These are phyloP conservation scores for Cercophora scortea DNA, from an alignment of 495 filamentous ascomycete species.

Conservation along the genomic window DNA sequence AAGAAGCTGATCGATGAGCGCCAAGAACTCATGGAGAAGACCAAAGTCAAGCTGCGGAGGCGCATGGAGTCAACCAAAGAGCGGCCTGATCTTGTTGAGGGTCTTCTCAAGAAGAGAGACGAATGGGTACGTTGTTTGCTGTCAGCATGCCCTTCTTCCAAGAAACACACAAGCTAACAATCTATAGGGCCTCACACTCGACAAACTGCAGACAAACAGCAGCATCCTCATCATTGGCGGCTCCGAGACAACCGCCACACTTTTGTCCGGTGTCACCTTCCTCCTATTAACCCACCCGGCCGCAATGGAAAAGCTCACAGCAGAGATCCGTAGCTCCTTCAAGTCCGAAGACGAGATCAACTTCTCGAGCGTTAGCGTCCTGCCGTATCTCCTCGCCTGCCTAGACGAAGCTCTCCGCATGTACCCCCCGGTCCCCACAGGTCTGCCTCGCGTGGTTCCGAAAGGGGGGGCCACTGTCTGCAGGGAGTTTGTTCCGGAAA, in stretches of 20 bases:
- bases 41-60: conserved; percentile 30
- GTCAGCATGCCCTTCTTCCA: background rate
- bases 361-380: conserved; percentile 30
- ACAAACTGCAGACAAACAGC: conserved; percentile 33
- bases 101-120: conserved; percentile 38
- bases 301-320: conserved; percentile 32
- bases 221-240: conserved; percentile 43
- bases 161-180: background rate
- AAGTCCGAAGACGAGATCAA: conserved; percentile 44
- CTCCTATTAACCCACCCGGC: conserved; percentile 41
- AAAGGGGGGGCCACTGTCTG: conserved; percentile 38
- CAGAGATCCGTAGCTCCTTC: conserved; percentile 47
- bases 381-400: conserved; percentile 49
- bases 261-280: conserved; percentile 45
- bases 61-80: conserved; percentile 32
- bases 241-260: conserved; percentile 54
- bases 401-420: conserved; percentile 51
- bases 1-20: conserved; percentile 21
- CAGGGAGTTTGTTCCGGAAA: conserved; percentile 37
- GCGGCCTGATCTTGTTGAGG: conserved; percentile 42
- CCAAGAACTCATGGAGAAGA: conserved; percentile 26
- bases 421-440: conserved; percentile 48
- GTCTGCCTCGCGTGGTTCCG: conserved; percentile 37
- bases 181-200: conserved; percentile 28
- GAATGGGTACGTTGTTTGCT: conserved; percentile 23